Evolutionary conservation across 2,329 filamentous ascomycete genomes (phyloP).

Genomic region (Penicillium sp.): DNA sequence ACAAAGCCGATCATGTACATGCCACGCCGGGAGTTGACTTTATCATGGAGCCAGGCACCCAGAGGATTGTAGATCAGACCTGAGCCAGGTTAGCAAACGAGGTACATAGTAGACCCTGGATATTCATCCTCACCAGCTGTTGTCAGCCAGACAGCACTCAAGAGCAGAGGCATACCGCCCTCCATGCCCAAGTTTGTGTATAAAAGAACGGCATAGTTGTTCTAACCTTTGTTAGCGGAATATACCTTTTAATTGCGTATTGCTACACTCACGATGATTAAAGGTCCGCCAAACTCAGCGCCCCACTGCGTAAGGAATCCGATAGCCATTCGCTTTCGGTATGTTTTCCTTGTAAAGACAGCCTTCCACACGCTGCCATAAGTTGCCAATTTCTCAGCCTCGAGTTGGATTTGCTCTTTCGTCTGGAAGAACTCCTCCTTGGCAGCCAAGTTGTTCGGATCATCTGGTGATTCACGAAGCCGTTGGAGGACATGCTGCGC

Average conservation of each 20-base stretch:
- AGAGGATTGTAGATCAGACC: conserved; percentile 44
- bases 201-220: conserved; percentile 49
- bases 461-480: conserved; percentile 41
- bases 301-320: conserved; percentile 56
- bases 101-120: neutral
- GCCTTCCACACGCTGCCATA: conserved; percentile 49
- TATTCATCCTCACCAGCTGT: conserved; percentile 41
- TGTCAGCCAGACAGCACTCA: conserved; percentile 48
- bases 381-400: conserved; percentile 43
- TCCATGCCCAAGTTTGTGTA: conserved; percentile 47
- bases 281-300: conserved; percentile 53
- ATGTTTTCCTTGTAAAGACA: conserved; percentile 49
- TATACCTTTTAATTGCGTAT: neutral
- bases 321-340: conserved; percentile 54
- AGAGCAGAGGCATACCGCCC: conserved; percentile 45
- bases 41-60: conserved; percentile 40
- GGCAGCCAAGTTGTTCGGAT: conserved; percentile 45
- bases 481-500: conserved; percentile 46
- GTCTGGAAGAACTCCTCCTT: conserved; percentile 52
- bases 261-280: conserved; percentile 50
- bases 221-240: conserved; percentile 32
- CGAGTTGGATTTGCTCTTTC: conserved; percentile 48
- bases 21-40: conserved; percentile 39
- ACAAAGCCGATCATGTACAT: conserved; percentile 47
- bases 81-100: conserved; percentile 16